These are phyloP conservation scores for Arabidopsis suecica DNA, from an alignment of 345 rosid genomes.

Conservation along the genomic window DNA sequence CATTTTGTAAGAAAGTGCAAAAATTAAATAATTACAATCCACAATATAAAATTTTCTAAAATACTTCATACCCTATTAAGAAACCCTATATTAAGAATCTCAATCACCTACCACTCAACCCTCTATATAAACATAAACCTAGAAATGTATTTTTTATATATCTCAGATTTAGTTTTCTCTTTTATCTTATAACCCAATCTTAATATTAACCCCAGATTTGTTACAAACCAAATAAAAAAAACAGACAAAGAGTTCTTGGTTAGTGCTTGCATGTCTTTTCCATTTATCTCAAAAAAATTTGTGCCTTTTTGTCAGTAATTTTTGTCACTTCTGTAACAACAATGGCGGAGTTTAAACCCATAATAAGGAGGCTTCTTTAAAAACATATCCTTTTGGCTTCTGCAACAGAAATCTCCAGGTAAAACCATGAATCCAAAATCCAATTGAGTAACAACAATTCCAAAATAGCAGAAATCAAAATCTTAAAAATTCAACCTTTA, in stretches of 20 bases:
- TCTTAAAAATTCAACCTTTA: conserved; percentile 6
- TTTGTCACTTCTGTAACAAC: conserved; percentile 39
- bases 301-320: conserved; percentile 21
- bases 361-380: conserved; percentile 14
- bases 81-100: background rate
- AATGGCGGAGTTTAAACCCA: conserved; percentile 38
- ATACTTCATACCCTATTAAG: background rate
- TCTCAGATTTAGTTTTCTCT: conserved; percentile 14
- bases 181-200: background rate
- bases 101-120: conserved; percentile 2
- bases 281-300: conserved; percentile 24
- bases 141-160: background rate
- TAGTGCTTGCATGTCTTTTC: conserved; percentile 44
- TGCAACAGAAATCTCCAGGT: conserved; percentile 27
- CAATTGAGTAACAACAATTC: conserved; percentile 10
- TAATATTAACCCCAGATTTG: conserved; percentile 17
- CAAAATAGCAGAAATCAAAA: conserved; percentile 1
- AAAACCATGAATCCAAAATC: conserved; percentile 22
- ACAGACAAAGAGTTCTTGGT: conserved; percentile 11
- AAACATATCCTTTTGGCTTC: conserved; percentile 16
- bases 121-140: conserved; percentile 12
- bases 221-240: background rate
- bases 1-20: background rate
- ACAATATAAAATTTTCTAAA: too few relatives aligned
- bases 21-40: too few relatives aligned